phyloP scores from a whole-genome alignment of 2,329 filamentous ascomycete genomes.

The Rhinocladiella mackenziei region DNA sequence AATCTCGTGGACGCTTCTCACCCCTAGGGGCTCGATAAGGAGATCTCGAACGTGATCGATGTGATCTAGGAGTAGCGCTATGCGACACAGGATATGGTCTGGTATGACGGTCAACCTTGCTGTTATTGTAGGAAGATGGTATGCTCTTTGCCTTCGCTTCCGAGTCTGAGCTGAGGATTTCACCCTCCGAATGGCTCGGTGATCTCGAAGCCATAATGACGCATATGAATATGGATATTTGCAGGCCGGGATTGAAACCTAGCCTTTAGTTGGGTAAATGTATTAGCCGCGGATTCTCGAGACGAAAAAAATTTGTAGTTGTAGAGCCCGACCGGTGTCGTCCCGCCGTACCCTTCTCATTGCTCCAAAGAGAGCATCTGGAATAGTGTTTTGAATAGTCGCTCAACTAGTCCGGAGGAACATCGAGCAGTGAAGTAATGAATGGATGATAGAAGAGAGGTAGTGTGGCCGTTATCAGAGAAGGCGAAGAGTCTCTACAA shows the following conservation, averaged over 20 bases:
- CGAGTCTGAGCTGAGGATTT: constrained; percentile 72
- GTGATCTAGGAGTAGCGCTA: constrained; percentile 34
- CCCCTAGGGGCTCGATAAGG: constrained; percentile 40
- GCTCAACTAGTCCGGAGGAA: not conserved
- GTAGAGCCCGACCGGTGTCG: constrained; percentile 32
- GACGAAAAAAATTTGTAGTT: constrained; percentile 22
- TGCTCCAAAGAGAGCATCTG: constrained; percentile 3
- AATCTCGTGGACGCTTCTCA: constrained; percentile 42
- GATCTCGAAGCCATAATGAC: constrained; percentile 49
- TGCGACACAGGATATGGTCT: constrained; percentile 58
- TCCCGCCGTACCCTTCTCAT: constrained; percentile 24
- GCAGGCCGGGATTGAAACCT: constrained; percentile 25
- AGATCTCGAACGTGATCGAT: constrained; percentile 41
- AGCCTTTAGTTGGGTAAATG: constrained; percentile 27
- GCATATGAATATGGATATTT: constrained; percentile 27
- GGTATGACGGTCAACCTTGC: constrained; percentile 86
- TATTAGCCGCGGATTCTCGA: constrained; percentile 30
- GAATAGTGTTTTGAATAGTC: not conserved
- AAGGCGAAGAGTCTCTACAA: too few species aligned
- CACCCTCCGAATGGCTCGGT: constrained; percentile 77
- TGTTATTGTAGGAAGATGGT: constrained; percentile 70
- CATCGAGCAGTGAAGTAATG: not conserved
- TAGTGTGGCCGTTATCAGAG: not conserved
- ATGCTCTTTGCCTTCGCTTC: constrained; percentile 79
- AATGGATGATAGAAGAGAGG: not conserved